phyloP scores from a whole-genome alignment of 306 rosid species.

The Trifolium repens region DNA sequence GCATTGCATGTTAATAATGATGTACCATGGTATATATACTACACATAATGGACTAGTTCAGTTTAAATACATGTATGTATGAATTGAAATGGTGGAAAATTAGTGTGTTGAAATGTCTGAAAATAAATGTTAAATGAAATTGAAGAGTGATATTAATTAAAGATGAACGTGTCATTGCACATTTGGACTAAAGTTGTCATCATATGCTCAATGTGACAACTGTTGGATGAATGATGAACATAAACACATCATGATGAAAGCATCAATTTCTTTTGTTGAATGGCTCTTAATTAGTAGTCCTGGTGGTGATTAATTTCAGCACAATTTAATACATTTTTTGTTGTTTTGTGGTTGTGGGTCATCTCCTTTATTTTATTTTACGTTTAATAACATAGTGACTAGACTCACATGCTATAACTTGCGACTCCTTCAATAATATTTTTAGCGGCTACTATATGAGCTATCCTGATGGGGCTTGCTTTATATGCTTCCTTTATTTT shows the following conservation, averaged over 20 bases:
- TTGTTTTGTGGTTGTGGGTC: neutral
- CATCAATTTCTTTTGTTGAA: conserved; percentile 40
- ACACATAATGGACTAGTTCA: conserved; percentile 20
- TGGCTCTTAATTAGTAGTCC: neutral
- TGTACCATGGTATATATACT: conserved; percentile 35
- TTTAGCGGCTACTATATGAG: too few relatives aligned
- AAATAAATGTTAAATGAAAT: neutral
- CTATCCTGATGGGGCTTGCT: too few relatives aligned
- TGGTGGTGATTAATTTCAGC: conserved; percentile 5
- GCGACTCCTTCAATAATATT: too few relatives aligned
- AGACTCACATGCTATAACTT: too few relatives aligned
- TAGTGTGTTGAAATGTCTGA: neutral
- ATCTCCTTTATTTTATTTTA: too few relatives aligned
- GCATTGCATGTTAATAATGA: conserved; percentile 53
- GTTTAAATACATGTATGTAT: conserved; percentile 26
- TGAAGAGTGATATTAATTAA: neutral
- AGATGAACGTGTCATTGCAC: neutral
- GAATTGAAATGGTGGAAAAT: conserved; percentile 17
- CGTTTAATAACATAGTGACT: too few relatives aligned
- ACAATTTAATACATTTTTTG: conserved; percentile 7
- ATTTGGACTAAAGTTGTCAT: neutral
- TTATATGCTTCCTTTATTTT: too few relatives aligned
- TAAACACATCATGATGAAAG: conserved; percentile 59
- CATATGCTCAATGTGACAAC: conserved; percentile 42
- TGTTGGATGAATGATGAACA: conserved; percentile 53